Percentiles rank a stretch among this genome's conserved stretches.
These are phyloP conservation scores for Tagetes patula DNA, from an alignment of 129 eudicot genomes.

Conservation along the genomic window DNA sequence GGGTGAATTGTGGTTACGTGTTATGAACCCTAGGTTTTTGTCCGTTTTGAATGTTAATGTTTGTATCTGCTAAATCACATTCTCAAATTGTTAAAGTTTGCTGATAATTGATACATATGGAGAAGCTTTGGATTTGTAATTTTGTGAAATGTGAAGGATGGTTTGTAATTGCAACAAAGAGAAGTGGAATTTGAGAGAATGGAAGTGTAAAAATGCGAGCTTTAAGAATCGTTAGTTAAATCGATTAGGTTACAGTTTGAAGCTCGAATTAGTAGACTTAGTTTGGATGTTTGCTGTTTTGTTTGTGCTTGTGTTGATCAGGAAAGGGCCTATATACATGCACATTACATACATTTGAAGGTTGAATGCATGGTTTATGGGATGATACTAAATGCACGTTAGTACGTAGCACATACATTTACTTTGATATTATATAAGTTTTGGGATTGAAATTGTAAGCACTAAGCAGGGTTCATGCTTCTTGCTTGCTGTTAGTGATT, in stretches of 20 bases:
- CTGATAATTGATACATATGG: background rate
- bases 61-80: constrained; percentile 6
- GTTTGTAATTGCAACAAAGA: constrained; percentile 10
- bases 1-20: background rate
- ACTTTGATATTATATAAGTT: background rate
- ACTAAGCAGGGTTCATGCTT: constrained; percentile 13
- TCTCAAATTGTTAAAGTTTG: constrained; percentile 12
- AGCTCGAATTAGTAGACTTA: background rate
- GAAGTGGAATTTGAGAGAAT: background rate
- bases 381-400: constrained; percentile 6
- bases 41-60: background rate
- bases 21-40: background rate
- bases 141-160: constrained; percentile 1
- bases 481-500: background rate
- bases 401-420: background rate
- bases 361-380: background rate
- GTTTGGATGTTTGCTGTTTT: background rate
- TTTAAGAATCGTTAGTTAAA: background rate
- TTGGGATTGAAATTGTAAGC: constrained; percentile 4
- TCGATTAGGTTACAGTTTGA: background rate
- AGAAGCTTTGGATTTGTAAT: constrained; percentile 19
- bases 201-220: background rate
- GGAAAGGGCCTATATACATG: background rate
- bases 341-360: too few relatives aligned
- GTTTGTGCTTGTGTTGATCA: background rate